Conservation (phyloP, 768 basidiomycete species). For the Paxillus involutus region DNA sequence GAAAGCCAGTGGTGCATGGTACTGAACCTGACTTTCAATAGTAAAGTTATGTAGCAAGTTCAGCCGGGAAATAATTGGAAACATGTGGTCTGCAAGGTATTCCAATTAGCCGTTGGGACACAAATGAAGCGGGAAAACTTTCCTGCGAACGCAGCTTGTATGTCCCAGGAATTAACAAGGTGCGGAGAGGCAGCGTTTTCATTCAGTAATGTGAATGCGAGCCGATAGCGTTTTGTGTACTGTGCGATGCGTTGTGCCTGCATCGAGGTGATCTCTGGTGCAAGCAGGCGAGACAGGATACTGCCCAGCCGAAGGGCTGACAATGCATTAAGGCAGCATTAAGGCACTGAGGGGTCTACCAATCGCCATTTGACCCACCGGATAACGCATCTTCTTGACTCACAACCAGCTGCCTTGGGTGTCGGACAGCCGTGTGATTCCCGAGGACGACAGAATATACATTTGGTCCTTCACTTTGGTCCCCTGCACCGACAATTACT, state of each 20-base stretch:
- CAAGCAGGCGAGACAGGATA: conserved; percentile 40
- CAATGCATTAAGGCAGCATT: conserved; percentile 10
- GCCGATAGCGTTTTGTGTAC: conserved; percentile 79
- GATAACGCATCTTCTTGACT: conserved; percentile 23
- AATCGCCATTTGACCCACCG: conserved; percentile 20
- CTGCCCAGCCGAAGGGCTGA: conserved; percentile 39
- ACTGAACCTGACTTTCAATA: conserved; percentile 92
- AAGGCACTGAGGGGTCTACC: conserved; percentile 3
- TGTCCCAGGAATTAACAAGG: conserved; percentile 69
- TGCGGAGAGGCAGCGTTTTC: conserved; percentile 77
- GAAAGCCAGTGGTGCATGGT: conserved; percentile 87
- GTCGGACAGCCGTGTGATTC: conserved; percentile 20
- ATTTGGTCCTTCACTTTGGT: conserved; percentile 6
- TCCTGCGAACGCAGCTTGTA: conserved; percentile 64
- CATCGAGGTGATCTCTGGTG: conserved; percentile 46
- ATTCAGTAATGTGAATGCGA: conserved; percentile 92
- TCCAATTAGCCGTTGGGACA: conserved; percentile 15
- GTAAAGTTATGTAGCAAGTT: conserved; percentile 83
- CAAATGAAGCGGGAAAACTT: conserved; percentile 29
- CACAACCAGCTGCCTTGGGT: conserved; percentile 20
- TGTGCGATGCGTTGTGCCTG: conserved; percentile 58
- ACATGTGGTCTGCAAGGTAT: conserved; percentile 57
- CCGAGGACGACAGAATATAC: conserved; percentile 26
- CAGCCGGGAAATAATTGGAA: conserved; percentile 62
- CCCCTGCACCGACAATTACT: conserved; percentile 14